Evolutionary conservation across 805 yeast genomes (phyloP), one percentile per base, ranked within the genome.

Genomic region (Metschnikowia cerradonensis): DNA sequence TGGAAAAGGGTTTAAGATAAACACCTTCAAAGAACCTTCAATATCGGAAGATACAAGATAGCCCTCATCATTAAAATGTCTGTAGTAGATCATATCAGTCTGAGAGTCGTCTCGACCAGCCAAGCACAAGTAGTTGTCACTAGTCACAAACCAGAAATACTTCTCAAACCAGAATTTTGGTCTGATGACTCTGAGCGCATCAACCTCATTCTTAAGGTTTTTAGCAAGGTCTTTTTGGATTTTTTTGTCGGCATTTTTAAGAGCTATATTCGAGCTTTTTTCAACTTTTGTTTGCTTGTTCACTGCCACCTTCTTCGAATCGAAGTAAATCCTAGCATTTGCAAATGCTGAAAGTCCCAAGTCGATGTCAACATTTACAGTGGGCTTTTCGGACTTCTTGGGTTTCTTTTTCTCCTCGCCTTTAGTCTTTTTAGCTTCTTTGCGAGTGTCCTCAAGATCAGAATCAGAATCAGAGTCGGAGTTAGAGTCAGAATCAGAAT

Each of bases 101-200:
- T 92, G 98, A 4, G 80, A 65, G 20, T 76, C 79, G 63, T 94
- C 97, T 55, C 90, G 82, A 1, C 97, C 98, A 43, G 91, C 90
- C 49, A 94, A 67, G 52, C 95, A 87, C 45, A 94, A 70, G 62
- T 87, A 90, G 0, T 94, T 91, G 63, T 92, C 98, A 57, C 85
- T 83, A 0, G 97, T 81, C n/a, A 91, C 74, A 62, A 94, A 94
- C 99, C 99, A 94, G 61, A 77, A 82, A 66, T 85, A 92, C 67
- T 92, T 94, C 64, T 94, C 99, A 71, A 94, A 94, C 88, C 97
- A 91, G 63, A 75, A 84, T 43, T 89, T 90, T 4, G 80, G 75
- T 43, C 97, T 78, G 32, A 87, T 71, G 36, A 79, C 82, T 54
- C 80, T 83, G 50, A 86, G 69, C 6, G 71, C 63, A 26, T 73